Evolutionary conservation across 2,329 filamentous ascomycete genomes (phyloP), one percentile per base, ranked within the genome.

Genomic region (Alternaria novae-zelandiae): DNA sequence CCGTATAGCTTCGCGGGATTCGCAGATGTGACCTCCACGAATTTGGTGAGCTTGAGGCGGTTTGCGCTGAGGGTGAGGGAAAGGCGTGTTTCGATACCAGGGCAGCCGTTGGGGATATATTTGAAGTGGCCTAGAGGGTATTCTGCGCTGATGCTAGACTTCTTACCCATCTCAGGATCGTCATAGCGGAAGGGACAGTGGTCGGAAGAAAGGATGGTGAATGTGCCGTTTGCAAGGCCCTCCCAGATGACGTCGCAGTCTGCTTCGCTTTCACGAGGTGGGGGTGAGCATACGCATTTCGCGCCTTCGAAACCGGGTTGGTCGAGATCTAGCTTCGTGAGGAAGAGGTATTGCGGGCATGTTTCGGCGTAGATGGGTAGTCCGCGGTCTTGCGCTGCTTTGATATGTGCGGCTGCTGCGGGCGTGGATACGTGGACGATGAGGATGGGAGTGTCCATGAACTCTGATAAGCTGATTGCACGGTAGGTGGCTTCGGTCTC

Each of bases 1-100:
- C 86, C 86, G 69, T 89, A 88, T 32, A 88, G 78, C 75, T 87
- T 87, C 3, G 87, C 86, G 1, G 86, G 82, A 64, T 87, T 87
- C 1, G 86, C 85, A 17, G 80, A 80, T 0, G 85, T 87, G 9
- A 88, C 79, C 66, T 86, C 83, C 12, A 88, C 86, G 61, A 88
- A 86, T 63, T 82, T 84, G 21, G 81, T 81, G 5, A 85, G 67
- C 3, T 81, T 69, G 9, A 88, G 78, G 17, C 82, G 76, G n/a
- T 64, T 41, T 2, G 65, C 70, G 25, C 77, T 73, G 30, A 87
- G 77, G 0, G 81, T 79, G 5, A 88, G 75, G 0, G 86, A 77
- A 20, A 89, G 75, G 2, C 86, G 76, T 2, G 87, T 89, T 76
- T 89, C 87, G 25, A 89, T 81, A 0, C 87, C 87, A 0, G 87